These are phyloP conservation scores for Cordyceps javanica DNA, from an alignment of 2,329 filamentous ascomycete species.

Conservation along the genomic window DNA sequence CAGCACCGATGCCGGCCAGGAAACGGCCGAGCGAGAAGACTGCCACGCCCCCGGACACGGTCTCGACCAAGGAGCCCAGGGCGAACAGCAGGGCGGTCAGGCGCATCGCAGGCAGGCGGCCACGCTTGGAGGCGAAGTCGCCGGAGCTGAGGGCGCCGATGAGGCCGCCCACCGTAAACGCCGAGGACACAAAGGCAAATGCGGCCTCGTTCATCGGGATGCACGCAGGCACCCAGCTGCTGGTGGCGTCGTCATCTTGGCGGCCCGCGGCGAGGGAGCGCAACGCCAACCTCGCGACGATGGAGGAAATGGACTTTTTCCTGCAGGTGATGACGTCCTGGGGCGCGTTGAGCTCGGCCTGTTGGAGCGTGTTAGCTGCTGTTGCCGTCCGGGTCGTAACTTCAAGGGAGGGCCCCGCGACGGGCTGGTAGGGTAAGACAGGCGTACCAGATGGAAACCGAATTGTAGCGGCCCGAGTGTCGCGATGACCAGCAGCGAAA, in stretches of 20 bases:
- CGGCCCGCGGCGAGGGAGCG: neutral
- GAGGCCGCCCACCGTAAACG: slow-evolving; percentile 86
- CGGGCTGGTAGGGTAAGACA: neutral
- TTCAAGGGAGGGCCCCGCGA: neutral
- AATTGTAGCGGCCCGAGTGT: slow-evolving; percentile 90
- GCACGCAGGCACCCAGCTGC: slow-evolving; percentile 57
- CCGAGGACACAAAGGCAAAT: slow-evolving; percentile 81
- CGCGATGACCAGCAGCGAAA: slow-evolving; percentile 67
- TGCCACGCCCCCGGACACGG: slow-evolving; percentile 60
- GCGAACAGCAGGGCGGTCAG: slow-evolving; percentile 71
- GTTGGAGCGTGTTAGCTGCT: slow-evolving; percentile 12
- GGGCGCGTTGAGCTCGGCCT: slow-evolving; percentile 90
- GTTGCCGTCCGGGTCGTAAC: neutral
- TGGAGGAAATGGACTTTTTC: slow-evolving; percentile 39
- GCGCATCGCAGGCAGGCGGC: slow-evolving; percentile 70
- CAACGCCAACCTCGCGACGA: slow-evolving; percentile 22
- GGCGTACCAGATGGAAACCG: slow-evolving; percentile 78
- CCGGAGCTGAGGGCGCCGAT: slow-evolving; percentile 75
- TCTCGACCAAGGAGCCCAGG: slow-evolving; percentile 69
- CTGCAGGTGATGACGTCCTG: slow-evolving; percentile 89
- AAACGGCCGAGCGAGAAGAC: slow-evolving; percentile 69
- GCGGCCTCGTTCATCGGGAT: slow-evolving; percentile 79
- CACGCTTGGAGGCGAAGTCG: slow-evolving; percentile 69
- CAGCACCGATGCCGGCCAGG: slow-evolving; percentile 76
- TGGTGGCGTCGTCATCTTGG: neutral